Evolutionary conservation across 1,284 basidiomycete species (phyloP), one percentile per base, ranked within the genome.

Genomic region (Apiotrichum sp.): DNA sequence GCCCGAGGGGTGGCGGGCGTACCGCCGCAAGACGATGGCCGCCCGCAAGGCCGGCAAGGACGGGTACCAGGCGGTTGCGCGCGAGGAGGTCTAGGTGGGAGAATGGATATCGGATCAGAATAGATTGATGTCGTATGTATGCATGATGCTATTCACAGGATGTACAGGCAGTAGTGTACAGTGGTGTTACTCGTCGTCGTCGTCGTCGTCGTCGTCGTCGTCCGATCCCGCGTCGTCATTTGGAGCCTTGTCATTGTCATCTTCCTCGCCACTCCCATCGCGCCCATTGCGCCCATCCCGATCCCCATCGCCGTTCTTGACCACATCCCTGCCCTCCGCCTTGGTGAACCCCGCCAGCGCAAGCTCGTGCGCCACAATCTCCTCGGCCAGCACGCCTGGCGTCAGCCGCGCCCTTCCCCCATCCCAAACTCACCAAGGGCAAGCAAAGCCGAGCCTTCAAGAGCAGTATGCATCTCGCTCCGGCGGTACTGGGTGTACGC

Each of bases 1-100:
- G 2, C 62, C 79, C 1, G 89, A 91, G 69, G 90, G 72, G 3
- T 74, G 72, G 72, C 53, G 56, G 31, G 62, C 69, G 53, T 74
- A 74, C 59, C 59, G 72, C 48, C 55, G 67, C 36, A 68, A 65
- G 51, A 45, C 47, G 35, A 48, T 48, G 35, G 47, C 47, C 13
- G 64, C 31, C 58, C 57, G 67, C 64, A 41, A 13, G 47, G 49
- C 32, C 53, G 56, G 32, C 60, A 63, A 58, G 57, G 56, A n/a
- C 40, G 49, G 64, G 11, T 73, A 73, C 53, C 59, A 66, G 48
- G 56, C 61, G 9, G 65, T 73, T 29, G 64, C 59, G 56, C 52
- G 56, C 29, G 69, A 72, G 48, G 69, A 70, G 52, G 68, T 69
- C 13, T 68, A 55, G 54, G 6, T 14, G 9, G 9, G 31, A 6